These are phyloP conservation scores for Komagataella pseudopastoris DNA, from an alignment of 805 yeast species.

Conservation along the genomic window DNA sequence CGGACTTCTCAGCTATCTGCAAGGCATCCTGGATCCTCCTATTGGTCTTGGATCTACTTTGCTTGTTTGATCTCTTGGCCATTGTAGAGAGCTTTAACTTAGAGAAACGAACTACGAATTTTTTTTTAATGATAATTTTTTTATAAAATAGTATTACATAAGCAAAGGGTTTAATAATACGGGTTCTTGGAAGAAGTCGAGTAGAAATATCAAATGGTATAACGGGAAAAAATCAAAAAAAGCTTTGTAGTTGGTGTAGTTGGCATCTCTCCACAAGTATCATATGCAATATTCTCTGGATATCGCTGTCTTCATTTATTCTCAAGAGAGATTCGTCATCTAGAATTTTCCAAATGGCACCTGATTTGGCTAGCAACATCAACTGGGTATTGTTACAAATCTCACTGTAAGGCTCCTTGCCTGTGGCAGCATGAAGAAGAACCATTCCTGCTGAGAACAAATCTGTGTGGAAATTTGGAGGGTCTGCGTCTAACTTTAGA, in stretches of 20 bases:
- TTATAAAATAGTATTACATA: not conserved
- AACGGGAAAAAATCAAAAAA: not conserved
- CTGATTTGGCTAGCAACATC: constrained; percentile 18
- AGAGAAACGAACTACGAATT: not conserved
- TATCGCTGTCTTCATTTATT: constrained; percentile 8
- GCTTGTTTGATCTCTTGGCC: constrained; percentile 2
- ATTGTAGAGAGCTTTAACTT: not conserved
- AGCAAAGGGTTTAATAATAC: not conserved
- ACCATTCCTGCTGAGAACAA: constrained; percentile 32
- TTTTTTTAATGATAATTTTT: not conserved
- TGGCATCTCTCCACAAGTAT: constrained; percentile 16
- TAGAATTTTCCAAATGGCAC: constrained; percentile 18
- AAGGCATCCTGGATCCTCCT: constrained; percentile 14
- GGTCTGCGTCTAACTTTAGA: constrained; percentile 9
- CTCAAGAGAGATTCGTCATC: constrained; percentile 12
- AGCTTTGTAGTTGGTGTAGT: constrained; percentile 8
- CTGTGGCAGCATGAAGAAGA: constrained; percentile 29
- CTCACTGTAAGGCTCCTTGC: constrained; percentile 26
- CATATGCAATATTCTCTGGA: constrained; percentile 11
- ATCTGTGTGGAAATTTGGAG: constrained; percentile 25
- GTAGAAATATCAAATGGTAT: not conserved
- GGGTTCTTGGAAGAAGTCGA: not conserved
- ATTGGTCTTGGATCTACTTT: constrained; percentile 7
- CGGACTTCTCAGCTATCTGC: constrained; percentile 13
- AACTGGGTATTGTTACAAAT: constrained; percentile 16